These are phyloP conservation scores for Stephania japonica DNA, from an alignment of 164 flowering plant genomes.

Conservation along the genomic window DNA sequence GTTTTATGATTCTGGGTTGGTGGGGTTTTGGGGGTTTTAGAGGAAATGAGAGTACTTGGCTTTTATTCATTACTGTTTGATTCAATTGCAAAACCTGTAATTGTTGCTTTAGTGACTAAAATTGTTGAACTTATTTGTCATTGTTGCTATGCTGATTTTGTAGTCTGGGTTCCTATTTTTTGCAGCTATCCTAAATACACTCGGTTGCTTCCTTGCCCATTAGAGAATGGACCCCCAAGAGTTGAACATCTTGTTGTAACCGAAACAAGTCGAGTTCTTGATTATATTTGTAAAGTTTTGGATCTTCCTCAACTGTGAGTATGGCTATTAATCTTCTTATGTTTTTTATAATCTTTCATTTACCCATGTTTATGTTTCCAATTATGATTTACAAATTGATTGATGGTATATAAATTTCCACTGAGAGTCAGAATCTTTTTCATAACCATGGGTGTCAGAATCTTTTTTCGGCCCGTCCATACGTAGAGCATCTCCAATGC, in stretches of 20 bases:
- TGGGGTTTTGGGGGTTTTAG: neutral
- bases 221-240: conserved; percentile 57
- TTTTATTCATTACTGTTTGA: too few species aligned
- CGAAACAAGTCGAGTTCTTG: conserved; percentile 71
- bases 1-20: neutral
- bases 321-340: neutral
- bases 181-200: conserved; percentile 56
- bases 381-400: neutral
- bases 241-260: conserved; percentile 82
- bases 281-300: conserved; percentile 57
- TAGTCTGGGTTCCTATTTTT: conserved; percentile 9
- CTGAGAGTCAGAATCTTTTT: too few species aligned
- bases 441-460: too few species aligned
- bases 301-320: conserved; percentile 85
- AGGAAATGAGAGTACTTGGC: neutral
- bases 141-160: neutral
- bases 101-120: too few species aligned
- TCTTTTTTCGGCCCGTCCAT: too few species aligned
- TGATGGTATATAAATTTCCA: neutral
- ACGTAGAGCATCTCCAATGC: too few species aligned
- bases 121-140: neutral
- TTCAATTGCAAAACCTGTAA: too few species aligned
- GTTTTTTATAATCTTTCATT: neutral
- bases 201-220: conserved; percentile 89
- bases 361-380: neutral